These are phyloP conservation scores for Periconia macrospinosa DNA, from an alignment of 2,329 filamentous ascomycete genomes.

Conservation along the genomic window DNA sequence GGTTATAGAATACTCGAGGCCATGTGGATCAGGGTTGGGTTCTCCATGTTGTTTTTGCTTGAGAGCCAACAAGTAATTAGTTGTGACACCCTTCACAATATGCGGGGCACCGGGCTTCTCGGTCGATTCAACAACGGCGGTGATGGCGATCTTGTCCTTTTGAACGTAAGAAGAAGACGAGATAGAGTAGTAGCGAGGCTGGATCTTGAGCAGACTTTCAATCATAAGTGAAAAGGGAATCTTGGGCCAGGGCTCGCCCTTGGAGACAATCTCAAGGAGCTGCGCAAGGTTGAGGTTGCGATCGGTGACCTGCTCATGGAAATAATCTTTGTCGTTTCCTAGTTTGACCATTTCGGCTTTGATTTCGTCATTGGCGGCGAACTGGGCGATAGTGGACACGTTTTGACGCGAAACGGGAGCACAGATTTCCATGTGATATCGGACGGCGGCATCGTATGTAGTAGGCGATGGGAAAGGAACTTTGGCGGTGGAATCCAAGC, in stretches of 20 bases:
- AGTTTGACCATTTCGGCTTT: slow-evolving; percentile 89
- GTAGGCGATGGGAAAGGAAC: slow-evolving; percentile 97
- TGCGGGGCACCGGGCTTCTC: slow-evolving; percentile 74
- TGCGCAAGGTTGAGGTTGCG: slow-evolving; percentile 89
- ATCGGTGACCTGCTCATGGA: slow-evolving; percentile 79
- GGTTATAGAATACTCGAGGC: slow-evolving; percentile 80
- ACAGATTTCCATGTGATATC: slow-evolving; percentile 97
- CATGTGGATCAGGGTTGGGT: slow-evolving; percentile 76
- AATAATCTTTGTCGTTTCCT: slow-evolving; percentile 92
- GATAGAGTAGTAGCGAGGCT: slow-evolving; percentile 98
- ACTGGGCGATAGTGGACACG: slow-evolving; percentile 80
- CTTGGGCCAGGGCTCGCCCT: slow-evolving; percentile 75
- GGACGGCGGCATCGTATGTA: slow-evolving; percentile 88
- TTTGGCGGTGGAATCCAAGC: slow-evolving; percentile 91
- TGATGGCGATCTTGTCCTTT: slow-evolving; percentile 92
- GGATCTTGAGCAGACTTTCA: slow-evolving; percentile 90
- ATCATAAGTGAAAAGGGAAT: slow-evolving; percentile 95
- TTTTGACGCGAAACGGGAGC: slow-evolving; percentile 96
- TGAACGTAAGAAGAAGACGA: slow-evolving; percentile 95
- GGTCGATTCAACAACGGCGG: slow-evolving; percentile 87
- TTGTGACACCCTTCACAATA: slow-evolving; percentile 90
- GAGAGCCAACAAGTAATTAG: slow-evolving; percentile 91
- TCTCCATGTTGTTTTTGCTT: slow-evolving; percentile 97
- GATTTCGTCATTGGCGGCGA: slow-evolving; percentile 79
- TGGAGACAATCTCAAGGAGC: slow-evolving; percentile 72